These are phyloP conservation scores for Pythium biforme DNA, from an alignment of 352 stramenopile genomes.

Conservation along the genomic window DNA sequence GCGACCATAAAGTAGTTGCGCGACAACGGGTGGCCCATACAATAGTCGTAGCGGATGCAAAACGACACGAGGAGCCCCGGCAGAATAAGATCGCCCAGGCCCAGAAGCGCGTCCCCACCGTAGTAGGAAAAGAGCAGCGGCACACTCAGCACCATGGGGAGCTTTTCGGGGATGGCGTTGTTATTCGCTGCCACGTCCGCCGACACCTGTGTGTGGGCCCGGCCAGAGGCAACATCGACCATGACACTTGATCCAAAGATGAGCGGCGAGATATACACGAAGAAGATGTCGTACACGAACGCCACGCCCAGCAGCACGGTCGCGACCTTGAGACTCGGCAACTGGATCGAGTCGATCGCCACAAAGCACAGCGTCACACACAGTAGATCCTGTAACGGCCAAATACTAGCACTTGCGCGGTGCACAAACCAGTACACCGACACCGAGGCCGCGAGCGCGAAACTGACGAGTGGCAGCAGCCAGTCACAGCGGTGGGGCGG, in stretches of 20 bases:
- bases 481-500: no score
- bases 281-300: conserved; percentile 95
- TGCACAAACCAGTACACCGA: conserved; percentile 57
- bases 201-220: conserved; percentile 13
- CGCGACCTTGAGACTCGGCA: conserved; percentile 75
- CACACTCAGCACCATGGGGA: conserved; percentile 81
- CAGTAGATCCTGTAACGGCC: conserved; percentile 89
- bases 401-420: conserved; percentile 60
- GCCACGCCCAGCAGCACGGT: conserved; percentile 80
- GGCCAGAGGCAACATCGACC: conserved; percentile 89
- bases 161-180: conserved; percentile 29
- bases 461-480: conserved; percentile 13
- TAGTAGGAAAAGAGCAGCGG: conserved; percentile 88
- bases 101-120: conserved; percentile 88
- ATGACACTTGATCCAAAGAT: conserved; percentile 88
- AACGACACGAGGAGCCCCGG: conserved; percentile 92
- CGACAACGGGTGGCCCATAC: conserved; percentile 48
- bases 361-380: conserved; percentile 87
- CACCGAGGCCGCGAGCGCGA: conserved; percentile 25
- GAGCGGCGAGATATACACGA: conserved; percentile 90
- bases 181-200: background rate
- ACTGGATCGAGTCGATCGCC: conserved; percentile 84
- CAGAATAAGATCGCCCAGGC: conserved; percentile 93
- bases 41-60: conserved; percentile 89
- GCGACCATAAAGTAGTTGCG: conserved; percentile 76